Evolutionary conservation across 1,284 basidiomycete species (phyloP), one percentile per base, ranked within the genome.

Genomic region (Meira miltonrushii): DNA sequence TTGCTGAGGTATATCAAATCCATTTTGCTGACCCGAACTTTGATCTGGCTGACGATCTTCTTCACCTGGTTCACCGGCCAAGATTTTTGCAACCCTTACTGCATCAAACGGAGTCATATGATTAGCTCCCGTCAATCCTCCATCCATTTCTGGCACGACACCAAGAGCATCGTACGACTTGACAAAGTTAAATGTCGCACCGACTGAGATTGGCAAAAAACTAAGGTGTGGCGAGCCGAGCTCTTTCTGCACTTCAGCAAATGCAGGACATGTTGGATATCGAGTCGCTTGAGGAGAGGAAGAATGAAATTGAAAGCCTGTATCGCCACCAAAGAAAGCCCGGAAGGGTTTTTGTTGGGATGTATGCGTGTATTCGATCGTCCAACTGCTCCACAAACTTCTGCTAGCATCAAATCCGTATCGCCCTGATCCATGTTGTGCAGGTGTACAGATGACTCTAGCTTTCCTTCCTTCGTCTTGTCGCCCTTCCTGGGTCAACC

Each of bases 41-140:
- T 17, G 7, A n/a, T 25, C 13, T 47, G 28, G n/a, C 33, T 48
- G n/a, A 48, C 23, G 12, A 13, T 12, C 23, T 23, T 54, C 13
- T 15, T 40, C 33, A 23, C 44, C 13, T 39, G 38, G 33, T 47
- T 51, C 12, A 7, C 13, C 9, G n/a, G 55, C 55, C 70, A 77
- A 66, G n/a, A 62, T 55, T 12, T 60, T 56, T 11, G 72, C 66
- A 2, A 72, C 60, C 0, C 54, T 8, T 1, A 74, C 67, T 0
- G 75, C 75, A 53, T 77, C 75, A 57, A 65, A 62, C 2, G 73
- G 68, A 1, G 62, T 68, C 68, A 75, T 69, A 54, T 77, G 75
- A 39, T 73, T 74, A 1, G 70, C 71, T 4, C 66, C 65, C 4
- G 71, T 75, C 39, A 77, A 50, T 1, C 74, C 72, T 1, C 61